phyloP scores from a whole-genome alignment of 2,329 filamentous ascomycete species.

The Byssochlamys sp. region DNA sequence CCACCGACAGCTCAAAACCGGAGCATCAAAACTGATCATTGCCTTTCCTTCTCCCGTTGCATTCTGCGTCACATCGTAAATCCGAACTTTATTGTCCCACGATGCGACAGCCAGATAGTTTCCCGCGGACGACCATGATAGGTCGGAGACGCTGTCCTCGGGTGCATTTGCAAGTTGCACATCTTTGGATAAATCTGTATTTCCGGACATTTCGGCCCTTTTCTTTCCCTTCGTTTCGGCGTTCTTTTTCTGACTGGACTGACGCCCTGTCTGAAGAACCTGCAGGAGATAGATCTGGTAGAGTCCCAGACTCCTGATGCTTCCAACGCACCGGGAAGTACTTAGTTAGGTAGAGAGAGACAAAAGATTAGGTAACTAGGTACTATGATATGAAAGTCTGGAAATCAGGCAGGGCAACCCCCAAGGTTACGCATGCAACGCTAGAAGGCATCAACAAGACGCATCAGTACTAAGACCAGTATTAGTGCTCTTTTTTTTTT shows the following conservation, averaged over 20 bases:
- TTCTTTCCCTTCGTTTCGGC: not conserved
- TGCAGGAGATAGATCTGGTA: not conserved
- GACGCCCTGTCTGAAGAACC: not conserved
- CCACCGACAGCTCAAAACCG: conserved; percentile 67
- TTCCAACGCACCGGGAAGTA: not conserved
- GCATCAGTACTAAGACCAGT: not conserved
- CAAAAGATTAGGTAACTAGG: not conserved
- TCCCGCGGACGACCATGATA: conserved; percentile 58
- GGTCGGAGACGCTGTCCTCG: conserved; percentile 67
- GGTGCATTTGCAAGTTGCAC: conserved; percentile 61
- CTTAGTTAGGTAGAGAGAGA: not conserved
- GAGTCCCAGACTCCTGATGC: not conserved
- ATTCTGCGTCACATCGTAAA: conserved; percentile 65
- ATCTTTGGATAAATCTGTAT: conserved; percentile 63
- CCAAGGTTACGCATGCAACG: not conserved
- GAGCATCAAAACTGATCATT: conserved; percentile 63
- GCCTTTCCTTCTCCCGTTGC: conserved; percentile 66
- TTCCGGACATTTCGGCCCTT: not conserved
- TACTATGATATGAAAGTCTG: not conserved
- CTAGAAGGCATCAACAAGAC: not conserved
- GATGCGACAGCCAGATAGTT: conserved; percentile 70
- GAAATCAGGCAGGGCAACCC: not conserved
- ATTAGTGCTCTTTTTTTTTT: not conserved
- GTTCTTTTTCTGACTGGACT: not conserved
- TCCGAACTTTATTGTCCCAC: conserved; percentile 83